phyloP scores from a whole-genome alignment of 2,329 filamentous ascomycete species.

The Coniochaeta sp. region DNA sequence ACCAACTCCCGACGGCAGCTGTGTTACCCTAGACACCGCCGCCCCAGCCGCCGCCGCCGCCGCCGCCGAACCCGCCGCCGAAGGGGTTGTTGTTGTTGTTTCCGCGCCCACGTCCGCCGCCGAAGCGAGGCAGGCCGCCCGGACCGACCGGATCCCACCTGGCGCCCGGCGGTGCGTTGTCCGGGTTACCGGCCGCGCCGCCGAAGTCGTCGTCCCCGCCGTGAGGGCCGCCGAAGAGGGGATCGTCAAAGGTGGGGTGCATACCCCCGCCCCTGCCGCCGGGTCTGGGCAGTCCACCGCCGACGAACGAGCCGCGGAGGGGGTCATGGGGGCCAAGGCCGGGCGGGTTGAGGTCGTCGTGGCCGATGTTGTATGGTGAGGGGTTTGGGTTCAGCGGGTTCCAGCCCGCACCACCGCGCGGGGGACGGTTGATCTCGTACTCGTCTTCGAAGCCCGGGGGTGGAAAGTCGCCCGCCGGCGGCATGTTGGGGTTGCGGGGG shows the following conservation, averaged over 20 bases:
- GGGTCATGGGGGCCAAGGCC: conserved; percentile 83
- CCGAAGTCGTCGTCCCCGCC: conserved; percentile 35
- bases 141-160: conserved; percentile 84
- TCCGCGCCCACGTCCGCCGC: conserved; percentile 30
- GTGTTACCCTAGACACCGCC: conserved; percentile 1
- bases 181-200: conserved; percentile 49
- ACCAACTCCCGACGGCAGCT: conserved; percentile 5
- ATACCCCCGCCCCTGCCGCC: conserved; percentile 63
- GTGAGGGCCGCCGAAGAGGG: conserved; percentile 61
- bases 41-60: conserved; percentile 10
- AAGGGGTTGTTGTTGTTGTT: conserved; percentile 10
- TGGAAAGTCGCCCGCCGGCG: conserved; percentile 65
- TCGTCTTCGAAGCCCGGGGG: conserved; percentile 94
- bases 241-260: conserved; percentile 94
- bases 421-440: conserved; percentile 68
- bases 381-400: conserved; percentile 32
- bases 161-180: conserved; percentile 78
- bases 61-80: conserved; percentile 12
- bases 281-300: conserved; percentile 49
- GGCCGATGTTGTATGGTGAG: conserved; percentile 65
- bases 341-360: conserved; percentile 81
- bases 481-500: conserved; percentile 46
- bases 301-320: conserved; percentile 58
- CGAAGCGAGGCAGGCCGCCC: conserved; percentile 42
- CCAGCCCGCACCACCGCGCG: conserved; percentile 33